Conservation (phyloP, 257 asterid species). For the Thymus quinquecostatus region DNA sequence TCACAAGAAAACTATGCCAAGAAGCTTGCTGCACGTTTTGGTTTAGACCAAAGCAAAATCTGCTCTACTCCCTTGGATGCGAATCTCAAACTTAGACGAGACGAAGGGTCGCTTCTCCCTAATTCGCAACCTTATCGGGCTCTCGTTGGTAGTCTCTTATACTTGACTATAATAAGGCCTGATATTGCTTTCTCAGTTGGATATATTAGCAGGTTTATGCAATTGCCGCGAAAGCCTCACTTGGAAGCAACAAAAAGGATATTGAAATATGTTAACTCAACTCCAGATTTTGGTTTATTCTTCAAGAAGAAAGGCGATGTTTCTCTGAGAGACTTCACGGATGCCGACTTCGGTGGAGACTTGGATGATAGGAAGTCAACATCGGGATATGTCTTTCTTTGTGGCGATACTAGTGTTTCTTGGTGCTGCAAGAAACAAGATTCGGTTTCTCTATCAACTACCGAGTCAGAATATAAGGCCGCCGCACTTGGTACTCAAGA, state of each 20-base stretch:
- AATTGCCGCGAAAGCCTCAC: background rate
- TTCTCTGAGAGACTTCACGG: background rate
- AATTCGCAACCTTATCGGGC: constrained; percentile 17
- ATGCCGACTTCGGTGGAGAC: constrained; percentile 13
- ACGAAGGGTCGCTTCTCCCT: constrained; percentile 3
- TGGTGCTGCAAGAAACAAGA: background rate
- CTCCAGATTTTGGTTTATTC: background rate
- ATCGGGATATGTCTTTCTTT: constrained; percentile 10
- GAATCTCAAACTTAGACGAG: background rate
- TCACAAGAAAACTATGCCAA: constrained; percentile 16
- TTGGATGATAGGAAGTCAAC: background rate
- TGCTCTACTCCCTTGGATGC: constrained; percentile 26
- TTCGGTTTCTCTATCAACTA: constrained; percentile 25
- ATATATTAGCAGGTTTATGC: background rate
- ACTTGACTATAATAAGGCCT: background rate
- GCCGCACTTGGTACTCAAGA: constrained; percentile 23
- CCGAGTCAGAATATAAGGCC: constrained; percentile 10
- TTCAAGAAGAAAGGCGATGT: background rate
- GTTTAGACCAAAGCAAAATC: background rate
- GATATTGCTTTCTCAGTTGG: background rate
- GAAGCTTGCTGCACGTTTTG: constrained; percentile 1
- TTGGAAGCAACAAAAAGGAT: background rate
- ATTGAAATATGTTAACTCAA: background rate
- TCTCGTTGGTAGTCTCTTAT: constrained; percentile 19
- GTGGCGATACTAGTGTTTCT: background rate